These are phyloP conservation scores for Daucus carota DNA, from an alignment of 129 eudicot species.

Conservation along the genomic window DH1_v3.0 NC_030389.2:45109001-45109500, in stretches of 20 bases:
- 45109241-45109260: not conserved
- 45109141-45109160: not conserved
- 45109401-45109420: not conserved
- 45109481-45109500: not conserved
- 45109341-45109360: conserved; percentile 19
- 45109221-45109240: not conserved
- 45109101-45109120: not conserved
- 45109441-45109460: not conserved
- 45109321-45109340: conserved; percentile 34
- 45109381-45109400: conserved; percentile 13
- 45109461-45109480: not conserved
- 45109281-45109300: conserved; percentile 10
- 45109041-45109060: conserved; percentile 18
- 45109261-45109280: not conserved
- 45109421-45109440: not conserved
- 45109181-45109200: not conserved
- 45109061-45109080: conserved; percentile 23
- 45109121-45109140: not conserved
- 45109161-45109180: not conserved
- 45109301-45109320: conserved; percentile 29
- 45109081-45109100: conserved; percentile 24
- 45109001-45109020: conserved; percentile 29
- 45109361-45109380: not conserved
- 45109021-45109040: conserved; percentile 36
- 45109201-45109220: not conserved